Conservation (phyloP, 1,139 yeast genomes). For the Suhomyces coccinellae region DNA sequence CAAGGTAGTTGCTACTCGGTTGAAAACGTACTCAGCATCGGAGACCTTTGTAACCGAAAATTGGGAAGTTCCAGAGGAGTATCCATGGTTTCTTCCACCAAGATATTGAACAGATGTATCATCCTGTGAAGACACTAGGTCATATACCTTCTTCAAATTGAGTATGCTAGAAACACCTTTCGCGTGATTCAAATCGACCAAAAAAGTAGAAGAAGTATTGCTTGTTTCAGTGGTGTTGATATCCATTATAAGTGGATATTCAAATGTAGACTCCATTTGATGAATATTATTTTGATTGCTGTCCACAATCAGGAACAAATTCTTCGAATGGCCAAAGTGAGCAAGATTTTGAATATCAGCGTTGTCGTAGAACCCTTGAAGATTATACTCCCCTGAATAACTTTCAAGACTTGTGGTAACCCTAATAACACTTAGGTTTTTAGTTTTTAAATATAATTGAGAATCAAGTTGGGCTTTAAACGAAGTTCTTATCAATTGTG, state of each 20-base stretch:
- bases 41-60: neutral
- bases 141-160: slow-evolving; percentile 23
- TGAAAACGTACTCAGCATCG: neutral
- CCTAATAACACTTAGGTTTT: slow-evolving; percentile 32
- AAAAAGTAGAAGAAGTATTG: neutral
- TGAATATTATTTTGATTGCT: slow-evolving; percentile 19
- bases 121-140: slow-evolving; percentile 27
- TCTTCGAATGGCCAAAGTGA: slow-evolving; percentile 26
- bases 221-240: neutral
- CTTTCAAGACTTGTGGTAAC: slow-evolving; percentile 30
- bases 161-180: slow-evolving; percentile 10
- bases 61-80: slow-evolving; percentile 34
- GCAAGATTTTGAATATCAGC: slow-evolving; percentile 37
- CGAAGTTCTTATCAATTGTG: slow-evolving; percentile 37
- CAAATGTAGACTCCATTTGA: slow-evolving; percentile 13
- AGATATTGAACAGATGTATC: slow-evolving; percentile 52
- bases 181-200: slow-evolving; percentile 14
- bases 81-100: slow-evolving; percentile 52
- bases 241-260: slow-evolving; percentile 18
- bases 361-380: slow-evolving; percentile 28
- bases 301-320: slow-evolving; percentile 21
- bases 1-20: neutral
- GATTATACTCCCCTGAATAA: slow-evolving; percentile 33
- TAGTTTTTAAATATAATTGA: slow-evolving; percentile 33
- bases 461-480: slow-evolving; percentile 33